Conservation (phyloP, 208 protist species). For the Naegleria gruberi region DNA sequence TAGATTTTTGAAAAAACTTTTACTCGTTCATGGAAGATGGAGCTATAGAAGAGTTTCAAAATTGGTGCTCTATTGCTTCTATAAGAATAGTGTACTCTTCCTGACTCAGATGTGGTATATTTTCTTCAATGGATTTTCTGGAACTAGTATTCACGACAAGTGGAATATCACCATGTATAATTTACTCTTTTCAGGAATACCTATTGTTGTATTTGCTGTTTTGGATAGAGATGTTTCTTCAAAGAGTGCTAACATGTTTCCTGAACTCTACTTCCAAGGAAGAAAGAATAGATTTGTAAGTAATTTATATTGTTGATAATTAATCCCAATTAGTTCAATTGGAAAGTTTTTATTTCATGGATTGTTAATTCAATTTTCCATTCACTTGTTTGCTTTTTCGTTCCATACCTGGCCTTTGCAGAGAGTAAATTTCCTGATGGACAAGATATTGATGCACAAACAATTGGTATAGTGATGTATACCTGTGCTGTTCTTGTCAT, state of each 20-base stretch:
- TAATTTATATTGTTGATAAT: too few relatives aligned
- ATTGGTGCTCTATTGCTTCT: slow-evolving; percentile 70
- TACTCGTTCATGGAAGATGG: slow-evolving; percentile 65
- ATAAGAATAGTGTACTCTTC: slow-evolving; percentile 64
- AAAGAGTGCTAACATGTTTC: neutral
- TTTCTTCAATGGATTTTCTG: slow-evolving; percentile 39
- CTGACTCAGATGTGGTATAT: slow-evolving; percentile 29
- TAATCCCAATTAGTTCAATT: slow-evolving; percentile 31
- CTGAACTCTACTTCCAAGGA: slow-evolving; percentile 33
- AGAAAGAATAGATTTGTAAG: too few relatives aligned
- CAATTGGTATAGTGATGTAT: neutral
- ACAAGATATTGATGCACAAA: neutral
- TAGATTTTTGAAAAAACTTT: slow-evolving; percentile 47
- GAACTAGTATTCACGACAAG: slow-evolving; percentile 19
- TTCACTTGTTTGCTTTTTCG: slow-evolving; percentile 27
- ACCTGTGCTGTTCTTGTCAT: neutral
- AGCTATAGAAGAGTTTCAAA: slow-evolving; percentile 55
- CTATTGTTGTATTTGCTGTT: slow-evolving; percentile 55
- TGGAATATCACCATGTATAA: slow-evolving; percentile 47
- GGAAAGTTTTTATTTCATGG: slow-evolving; percentile 22
- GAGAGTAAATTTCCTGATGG: neutral
- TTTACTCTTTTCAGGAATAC: slow-evolving; percentile 60
- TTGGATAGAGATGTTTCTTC: slow-evolving; percentile 57
- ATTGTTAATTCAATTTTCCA: slow-evolving; percentile 30
- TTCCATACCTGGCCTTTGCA: neutral